Evolutionary conservation across 345 rosid species (phyloP).

Genomic region (Nephelium lappaceum): DNA sequence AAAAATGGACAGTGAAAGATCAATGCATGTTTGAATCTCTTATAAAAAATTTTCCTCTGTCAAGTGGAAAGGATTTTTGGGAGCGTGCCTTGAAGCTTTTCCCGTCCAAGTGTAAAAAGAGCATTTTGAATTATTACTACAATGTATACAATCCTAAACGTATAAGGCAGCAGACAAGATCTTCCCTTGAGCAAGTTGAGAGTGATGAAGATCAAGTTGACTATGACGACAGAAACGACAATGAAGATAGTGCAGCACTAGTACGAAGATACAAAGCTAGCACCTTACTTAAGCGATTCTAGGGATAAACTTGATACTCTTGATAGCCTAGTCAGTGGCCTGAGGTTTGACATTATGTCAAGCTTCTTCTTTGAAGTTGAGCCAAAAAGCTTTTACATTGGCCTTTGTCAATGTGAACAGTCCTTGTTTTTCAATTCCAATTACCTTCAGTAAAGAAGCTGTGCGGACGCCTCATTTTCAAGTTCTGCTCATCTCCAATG

Average conservation of each 20-base stretch:
- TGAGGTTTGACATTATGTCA: not conserved
- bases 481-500: not conserved
- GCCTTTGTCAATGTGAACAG: not conserved
- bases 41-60: conserved; percentile 28
- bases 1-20: conserved; percentile 47
- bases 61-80: conserved; percentile 33
- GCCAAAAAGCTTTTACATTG: not conserved
- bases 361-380: not conserved
- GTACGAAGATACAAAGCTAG: not conserved
- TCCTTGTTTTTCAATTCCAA: not conserved
- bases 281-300: not conserved
- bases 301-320: not conserved
- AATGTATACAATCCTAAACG: conserved; percentile 44
- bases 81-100: conserved; percentile 28
- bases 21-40: conserved; percentile 33
- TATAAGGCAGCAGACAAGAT: conserved; percentile 28
- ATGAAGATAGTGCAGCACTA: not conserved
- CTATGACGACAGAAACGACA: not conserved
- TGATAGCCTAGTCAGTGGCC: not conserved
- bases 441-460: not conserved
- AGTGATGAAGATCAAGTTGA: conserved; percentile 47
- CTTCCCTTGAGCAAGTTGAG: conserved; percentile 28
- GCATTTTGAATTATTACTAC: conserved; percentile 43
- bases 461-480: not conserved
- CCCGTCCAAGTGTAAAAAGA: conserved; percentile 34